Evolutionary conservation across 2,329 filamentous ascomycete genomes (phyloP).

Genomic region (Xylaria sp.): DNA sequence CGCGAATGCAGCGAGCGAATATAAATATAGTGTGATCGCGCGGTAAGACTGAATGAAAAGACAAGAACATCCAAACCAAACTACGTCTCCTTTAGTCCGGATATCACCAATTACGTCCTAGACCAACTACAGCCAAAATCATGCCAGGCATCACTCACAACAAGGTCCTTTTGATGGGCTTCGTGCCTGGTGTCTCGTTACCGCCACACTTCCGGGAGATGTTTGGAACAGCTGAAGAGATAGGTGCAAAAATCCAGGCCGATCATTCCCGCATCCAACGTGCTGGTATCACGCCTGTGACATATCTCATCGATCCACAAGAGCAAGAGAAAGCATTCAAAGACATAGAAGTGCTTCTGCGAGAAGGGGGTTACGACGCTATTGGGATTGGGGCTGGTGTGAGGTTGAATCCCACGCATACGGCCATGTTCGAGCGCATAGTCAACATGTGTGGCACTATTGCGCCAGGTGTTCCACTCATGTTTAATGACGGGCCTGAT

Average conservation of each 20-base stretch:
- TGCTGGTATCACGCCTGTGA: slow-evolving; percentile 29
- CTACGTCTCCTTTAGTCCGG: not conserved
- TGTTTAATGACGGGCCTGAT: slow-evolving; percentile 38
- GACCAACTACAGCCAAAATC: not conserved
- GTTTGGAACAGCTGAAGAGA: slow-evolving; percentile 32
- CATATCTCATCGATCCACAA: slow-evolving; percentile 15
- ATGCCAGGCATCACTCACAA: slow-evolving; percentile 27
- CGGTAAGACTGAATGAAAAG: not conserved
- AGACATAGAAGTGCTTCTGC: slow-evolving; percentile 23
- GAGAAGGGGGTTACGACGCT: slow-evolving; percentile 34
- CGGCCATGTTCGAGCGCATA: slow-evolving; percentile 39
- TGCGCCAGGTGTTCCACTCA: slow-evolving; percentile 29
- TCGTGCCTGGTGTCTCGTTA: slow-evolving; percentile 16
- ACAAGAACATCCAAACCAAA: not conserved
- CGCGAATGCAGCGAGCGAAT: not conserved
- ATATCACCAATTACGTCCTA: not conserved
- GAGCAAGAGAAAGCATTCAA: slow-evolving; percentile 29
- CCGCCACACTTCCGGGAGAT: slow-evolving; percentile 24
- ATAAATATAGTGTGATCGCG: slow-evolving; percentile 9
- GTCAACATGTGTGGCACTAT: slow-evolving; percentile 36
- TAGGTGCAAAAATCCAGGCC: slow-evolving; percentile 24
- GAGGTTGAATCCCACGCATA: slow-evolving; percentile 33
- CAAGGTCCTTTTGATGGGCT: slow-evolving; percentile 30
- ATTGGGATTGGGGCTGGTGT: slow-evolving; percentile 40
- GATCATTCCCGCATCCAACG: slow-evolving; percentile 32